Conservation (phyloP, 2,329 filamentous ascomycete genomes). For the Diatrype stigma region DNA sequence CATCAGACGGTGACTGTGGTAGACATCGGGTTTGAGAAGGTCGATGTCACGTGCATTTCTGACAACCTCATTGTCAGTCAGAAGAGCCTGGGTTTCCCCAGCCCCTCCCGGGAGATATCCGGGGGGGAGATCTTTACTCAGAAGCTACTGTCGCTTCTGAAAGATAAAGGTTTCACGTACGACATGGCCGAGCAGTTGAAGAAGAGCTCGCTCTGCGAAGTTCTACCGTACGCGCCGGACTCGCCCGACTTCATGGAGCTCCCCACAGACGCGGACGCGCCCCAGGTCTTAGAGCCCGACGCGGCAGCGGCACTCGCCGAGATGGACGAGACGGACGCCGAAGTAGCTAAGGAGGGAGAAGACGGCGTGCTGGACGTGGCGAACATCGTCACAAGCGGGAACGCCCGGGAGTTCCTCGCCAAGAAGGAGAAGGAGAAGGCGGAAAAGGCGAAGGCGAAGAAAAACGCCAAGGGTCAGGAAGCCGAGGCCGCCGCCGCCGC, state of each 20-base stretch:
- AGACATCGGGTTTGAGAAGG: slow-evolving; percentile 88
- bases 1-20: slow-evolving; percentile 76
- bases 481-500: slow-evolving; percentile 47
- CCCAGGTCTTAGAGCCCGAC: slow-evolving; percentile 4
- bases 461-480: slow-evolving; percentile 57
- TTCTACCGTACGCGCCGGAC: slow-evolving; percentile 52
- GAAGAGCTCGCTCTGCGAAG: slow-evolving; percentile 62
- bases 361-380: slow-evolving; percentile 81
- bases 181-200: slow-evolving; percentile 71
- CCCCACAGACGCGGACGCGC: slow-evolving; percentile 33
- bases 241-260: slow-evolving; percentile 44
- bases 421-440: slow-evolving; percentile 79
- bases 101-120: slow-evolving; percentile 47
- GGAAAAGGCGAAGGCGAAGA: slow-evolving; percentile 58
- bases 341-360: slow-evolving; percentile 41
- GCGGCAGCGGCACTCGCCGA: slow-evolving; percentile 31
- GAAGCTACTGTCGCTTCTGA: slow-evolving; percentile 64
- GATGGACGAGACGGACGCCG: no score
- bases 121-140: slow-evolving; percentile 86
- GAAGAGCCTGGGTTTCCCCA: slow-evolving; percentile 55
- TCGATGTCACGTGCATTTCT: slow-evolving; percentile 84
- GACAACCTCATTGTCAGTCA: slow-evolving; percentile 73
- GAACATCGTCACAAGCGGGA: slow-evolving; percentile 77
- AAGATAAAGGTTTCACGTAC: slow-evolving; percentile 52
- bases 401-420: slow-evolving; percentile 76